Conservation (phyloP, 2,329 filamentous ascomycete species). For the Seiridium cupressi region DNA sequence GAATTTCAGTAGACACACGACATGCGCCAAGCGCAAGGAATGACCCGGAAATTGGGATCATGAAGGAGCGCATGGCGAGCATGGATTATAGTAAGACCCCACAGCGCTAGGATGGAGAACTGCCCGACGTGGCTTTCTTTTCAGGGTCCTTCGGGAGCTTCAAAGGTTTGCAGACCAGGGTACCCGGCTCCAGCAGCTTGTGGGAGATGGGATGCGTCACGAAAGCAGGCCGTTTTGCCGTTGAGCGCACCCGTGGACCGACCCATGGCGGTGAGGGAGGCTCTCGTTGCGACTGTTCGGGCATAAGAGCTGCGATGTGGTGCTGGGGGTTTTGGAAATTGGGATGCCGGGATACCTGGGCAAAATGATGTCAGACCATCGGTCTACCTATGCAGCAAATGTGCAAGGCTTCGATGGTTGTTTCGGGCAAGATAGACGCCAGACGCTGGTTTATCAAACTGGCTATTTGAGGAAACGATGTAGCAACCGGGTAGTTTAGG, state of each 20-base stretch:
- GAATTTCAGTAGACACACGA: background rate
- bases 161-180: conserved; percentile 3
- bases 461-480: too few relatives aligned
- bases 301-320: background rate
- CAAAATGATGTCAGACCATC: conserved; percentile 3
- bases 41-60: background rate
- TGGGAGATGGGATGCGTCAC: background rate
- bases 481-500: too few relatives aligned
- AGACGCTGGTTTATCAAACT: too few relatives aligned
- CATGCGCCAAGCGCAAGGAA: background rate
- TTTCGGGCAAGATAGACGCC: too few relatives aligned
- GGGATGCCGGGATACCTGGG: background rate
- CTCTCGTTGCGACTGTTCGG: conserved; percentile 7
- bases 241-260: background rate
- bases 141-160: background rate
- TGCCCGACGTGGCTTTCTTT: conserved; percentile 3
- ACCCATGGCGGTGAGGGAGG: conserved; percentile 2
- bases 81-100: background rate
- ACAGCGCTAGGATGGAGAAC: background rate
- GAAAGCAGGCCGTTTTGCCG: background rate
- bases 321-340: background rate
- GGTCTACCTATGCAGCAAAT: background rate
- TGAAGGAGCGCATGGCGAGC: background rate
- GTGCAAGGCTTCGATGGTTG: background rate
- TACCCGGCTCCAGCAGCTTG: background rate